phyloP scores from a whole-genome alignment of 2,329 filamentous ascomycete genomes.

The Trichothecium roseum region DNA sequence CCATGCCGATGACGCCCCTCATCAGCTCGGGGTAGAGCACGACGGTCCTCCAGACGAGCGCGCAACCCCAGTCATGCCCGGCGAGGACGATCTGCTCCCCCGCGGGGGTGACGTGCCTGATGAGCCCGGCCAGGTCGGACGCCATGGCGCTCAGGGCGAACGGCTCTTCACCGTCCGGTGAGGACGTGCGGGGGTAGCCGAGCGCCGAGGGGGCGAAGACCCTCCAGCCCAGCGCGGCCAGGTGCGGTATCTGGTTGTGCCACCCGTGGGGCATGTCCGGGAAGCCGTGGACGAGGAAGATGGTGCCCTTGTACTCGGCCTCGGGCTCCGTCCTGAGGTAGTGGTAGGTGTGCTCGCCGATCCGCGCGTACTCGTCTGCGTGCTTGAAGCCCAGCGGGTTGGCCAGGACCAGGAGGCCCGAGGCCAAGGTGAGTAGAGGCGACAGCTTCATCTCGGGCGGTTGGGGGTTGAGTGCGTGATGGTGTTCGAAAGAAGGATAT shows the following conservation, averaged over 20 bases:
- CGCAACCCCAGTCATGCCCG: slow-evolving; percentile 78
- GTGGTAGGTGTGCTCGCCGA: slow-evolving; percentile 40
- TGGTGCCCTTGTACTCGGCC: slow-evolving; percentile 24
- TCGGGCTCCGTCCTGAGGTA: slow-evolving; percentile 39
- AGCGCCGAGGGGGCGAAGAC: slow-evolving; percentile 74
- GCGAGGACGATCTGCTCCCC: slow-evolving; percentile 53
- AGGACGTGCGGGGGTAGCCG: slow-evolving; percentile 65
- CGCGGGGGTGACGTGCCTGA: slow-evolving; percentile 33
- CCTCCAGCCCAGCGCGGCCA: slow-evolving; percentile 57
- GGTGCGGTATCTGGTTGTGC: slow-evolving; percentile 70
- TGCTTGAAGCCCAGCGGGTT: too few species aligned
- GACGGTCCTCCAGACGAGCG: slow-evolving; percentile 58
- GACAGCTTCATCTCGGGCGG: too few species aligned
- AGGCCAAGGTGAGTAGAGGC: too few species aligned
- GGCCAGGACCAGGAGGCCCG: too few species aligned
- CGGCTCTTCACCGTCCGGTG: slow-evolving; percentile 43
- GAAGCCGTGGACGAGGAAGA: slow-evolving; percentile 56
- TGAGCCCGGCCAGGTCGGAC: slow-evolving; percentile 60
- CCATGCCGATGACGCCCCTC: slow-evolving; percentile 59
- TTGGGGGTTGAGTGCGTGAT: too few species aligned
- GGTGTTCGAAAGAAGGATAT: too few species aligned
- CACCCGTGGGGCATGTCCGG: slow-evolving; percentile 70
- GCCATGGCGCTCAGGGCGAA: slow-evolving; percentile 60
- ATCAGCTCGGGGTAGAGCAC: slow-evolving; percentile 59
- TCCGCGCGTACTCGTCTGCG: slow-evolving; percentile 1